phyloP scores from a whole-genome alignment of 106 monocot genomes.

The Dendrobium chrysotoxum region DNA sequence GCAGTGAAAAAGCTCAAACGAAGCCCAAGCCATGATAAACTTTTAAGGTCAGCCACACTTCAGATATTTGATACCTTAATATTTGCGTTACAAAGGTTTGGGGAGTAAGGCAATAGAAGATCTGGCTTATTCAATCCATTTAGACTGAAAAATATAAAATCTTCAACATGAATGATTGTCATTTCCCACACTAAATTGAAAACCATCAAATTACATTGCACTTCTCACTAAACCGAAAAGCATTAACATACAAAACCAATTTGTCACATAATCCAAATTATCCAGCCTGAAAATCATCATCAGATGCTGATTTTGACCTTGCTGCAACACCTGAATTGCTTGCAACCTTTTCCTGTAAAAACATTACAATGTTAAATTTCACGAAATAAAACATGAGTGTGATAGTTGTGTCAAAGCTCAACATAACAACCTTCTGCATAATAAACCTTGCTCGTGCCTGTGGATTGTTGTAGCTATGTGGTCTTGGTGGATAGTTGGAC shows the following conservation, averaged over 20 bases:
- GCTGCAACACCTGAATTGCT: not conserved
- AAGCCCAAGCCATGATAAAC: too few relatives aligned
- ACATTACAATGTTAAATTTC: not conserved
- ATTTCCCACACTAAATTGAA: not conserved
- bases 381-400: not conserved
- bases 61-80: too few relatives aligned
- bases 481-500: not conserved
- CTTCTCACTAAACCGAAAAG: not conserved
- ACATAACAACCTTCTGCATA: constrained; percentile 2
- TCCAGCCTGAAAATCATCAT: not conserved
- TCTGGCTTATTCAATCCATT: too few relatives aligned
- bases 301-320: not conserved
- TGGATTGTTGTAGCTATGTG: not conserved
- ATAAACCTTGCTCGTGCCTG: not conserved
- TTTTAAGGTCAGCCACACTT: too few relatives aligned
- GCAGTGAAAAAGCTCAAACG: too few relatives aligned
- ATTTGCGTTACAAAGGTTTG: too few relatives aligned
- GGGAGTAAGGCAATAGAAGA: too few relatives aligned
- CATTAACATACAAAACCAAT: not conserved
- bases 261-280: not conserved
- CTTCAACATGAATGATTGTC: not conserved
- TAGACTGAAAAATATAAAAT: not conserved
- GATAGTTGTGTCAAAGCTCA: not conserved
- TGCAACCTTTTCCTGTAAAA: constrained; percentile 6
- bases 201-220: not conserved